These are phyloP conservation scores for Cercospora brassicicola DNA, from an alignment of 2,329 filamentous ascomycete species.

Conservation along the genomic window DNA sequence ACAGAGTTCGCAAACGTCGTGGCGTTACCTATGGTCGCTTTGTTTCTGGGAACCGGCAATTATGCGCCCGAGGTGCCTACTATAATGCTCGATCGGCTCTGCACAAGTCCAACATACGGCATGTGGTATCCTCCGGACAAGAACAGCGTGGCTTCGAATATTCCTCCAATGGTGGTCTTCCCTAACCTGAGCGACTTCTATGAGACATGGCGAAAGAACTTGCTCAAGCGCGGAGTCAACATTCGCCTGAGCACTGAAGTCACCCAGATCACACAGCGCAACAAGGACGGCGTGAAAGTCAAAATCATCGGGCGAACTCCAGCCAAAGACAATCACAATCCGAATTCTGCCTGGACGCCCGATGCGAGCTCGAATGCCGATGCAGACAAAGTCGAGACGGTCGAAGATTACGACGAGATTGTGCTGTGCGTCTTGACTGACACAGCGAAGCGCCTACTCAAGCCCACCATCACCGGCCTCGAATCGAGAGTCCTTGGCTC, in stretches of 20 bases:
- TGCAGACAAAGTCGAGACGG: conserved; percentile 44
- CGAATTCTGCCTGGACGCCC: conserved; percentile 47
- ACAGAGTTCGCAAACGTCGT: conserved; percentile 70
- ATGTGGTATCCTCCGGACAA: conserved; percentile 59
- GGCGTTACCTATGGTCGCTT: conserved; percentile 68
- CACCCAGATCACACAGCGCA: conserved; percentile 53
- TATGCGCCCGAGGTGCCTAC: conserved; percentile 70
- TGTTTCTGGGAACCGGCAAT: conserved; percentile 74
- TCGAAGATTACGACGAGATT: conserved; percentile 63
- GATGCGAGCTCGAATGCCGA: conserved; percentile 43
- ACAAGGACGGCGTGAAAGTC: conserved; percentile 55
- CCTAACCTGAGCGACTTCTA: conserved; percentile 64
- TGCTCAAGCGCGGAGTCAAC: conserved; percentile 57
- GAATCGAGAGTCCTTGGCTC: conserved; percentile 70
- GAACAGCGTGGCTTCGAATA: conserved; percentile 50
- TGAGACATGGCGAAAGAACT: conserved; percentile 57
- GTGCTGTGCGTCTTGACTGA: conserved; percentile 63
- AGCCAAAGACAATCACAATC: conserved; percentile 46
- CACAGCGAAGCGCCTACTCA: conserved; percentile 60
- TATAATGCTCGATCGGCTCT: conserved; percentile 60
- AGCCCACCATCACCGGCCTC: conserved; percentile 57
- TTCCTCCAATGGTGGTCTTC: conserved; percentile 62
- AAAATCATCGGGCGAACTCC: conserved; percentile 48
- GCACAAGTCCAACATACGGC: conserved; percentile 56
- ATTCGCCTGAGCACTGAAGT: conserved; percentile 60